Percentiles rank a stretch among this genome's conserved stretches.
Conservation (phyloP, 1,284 basidiomycete genomes). For the Testicularia cyperi region DNA sequence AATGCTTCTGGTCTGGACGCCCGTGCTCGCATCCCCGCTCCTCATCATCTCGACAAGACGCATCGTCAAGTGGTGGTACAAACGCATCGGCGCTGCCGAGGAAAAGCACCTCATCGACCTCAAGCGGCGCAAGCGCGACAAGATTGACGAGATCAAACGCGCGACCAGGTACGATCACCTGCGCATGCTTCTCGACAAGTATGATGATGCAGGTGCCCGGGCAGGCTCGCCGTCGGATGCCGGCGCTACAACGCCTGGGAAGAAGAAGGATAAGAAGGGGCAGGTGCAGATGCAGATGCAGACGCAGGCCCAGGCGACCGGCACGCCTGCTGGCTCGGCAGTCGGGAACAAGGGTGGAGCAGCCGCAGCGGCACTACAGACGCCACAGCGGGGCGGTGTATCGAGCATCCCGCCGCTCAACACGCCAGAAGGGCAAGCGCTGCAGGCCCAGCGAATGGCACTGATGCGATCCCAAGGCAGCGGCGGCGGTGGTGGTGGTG, state of each 20-base stretch:
- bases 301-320: background rate
- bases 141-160: conserved; percentile 95
- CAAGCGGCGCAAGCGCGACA: conserved; percentile 76
- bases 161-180: conserved; percentile 94
- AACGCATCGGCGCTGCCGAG: conserved; percentile 77
- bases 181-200: conserved; percentile 83
- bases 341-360: too few relatives aligned
- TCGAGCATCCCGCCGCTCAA: conserved; percentile 1
- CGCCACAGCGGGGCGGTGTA: background rate
- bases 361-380: background rate
- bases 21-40: conserved; percentile 27
- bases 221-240: background rate
- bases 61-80: conserved; percentile 84
- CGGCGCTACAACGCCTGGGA: background rate
- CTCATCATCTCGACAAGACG: conserved; percentile 75
- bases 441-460: conserved; percentile 34
- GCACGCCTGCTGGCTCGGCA: background rate
- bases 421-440: conserved; percentile 20
- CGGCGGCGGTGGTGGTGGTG: too few relatives aligned
- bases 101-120: conserved; percentile 78
- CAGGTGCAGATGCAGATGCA: background rate
- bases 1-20: conserved; percentile 22
- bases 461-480: conserved; percentile 28
- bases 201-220: conserved; percentile 69
- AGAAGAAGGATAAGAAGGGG: conserved; percentile 1